These are phyloP conservation scores for Colletotrichum neosansevieriae DNA, from an alignment of 2,329 filamentous ascomycete species.

Conservation along the genomic window DNA sequence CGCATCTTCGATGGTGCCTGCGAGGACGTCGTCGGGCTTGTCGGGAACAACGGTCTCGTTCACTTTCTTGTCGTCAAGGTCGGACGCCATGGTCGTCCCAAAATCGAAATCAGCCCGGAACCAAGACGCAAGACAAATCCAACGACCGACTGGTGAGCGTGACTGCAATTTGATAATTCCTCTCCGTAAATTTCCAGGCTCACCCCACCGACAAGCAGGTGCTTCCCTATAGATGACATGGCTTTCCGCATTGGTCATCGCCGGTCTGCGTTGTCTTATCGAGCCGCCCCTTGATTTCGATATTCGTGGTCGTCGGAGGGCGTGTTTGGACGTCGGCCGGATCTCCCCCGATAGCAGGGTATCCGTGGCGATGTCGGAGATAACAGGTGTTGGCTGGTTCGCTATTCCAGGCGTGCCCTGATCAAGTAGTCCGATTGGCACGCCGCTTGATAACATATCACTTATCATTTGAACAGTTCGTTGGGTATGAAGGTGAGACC, in stretches of 20 bases:
- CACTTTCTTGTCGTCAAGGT: not conserved
- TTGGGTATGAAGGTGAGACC: too few relatives aligned
- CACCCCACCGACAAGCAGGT: not conserved
- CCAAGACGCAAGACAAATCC: too few relatives aligned
- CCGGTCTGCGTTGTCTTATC: not conserved
- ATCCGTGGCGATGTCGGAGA: constrained; percentile 20
- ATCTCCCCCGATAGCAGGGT: constrained; percentile 9
- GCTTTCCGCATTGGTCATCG: not conserved
- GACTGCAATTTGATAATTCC: too few relatives aligned
- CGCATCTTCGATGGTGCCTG: constrained; percentile 31
- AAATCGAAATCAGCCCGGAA: too few relatives aligned
- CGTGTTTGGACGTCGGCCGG: not conserved
- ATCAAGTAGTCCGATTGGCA: too few relatives aligned
- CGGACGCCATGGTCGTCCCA: not conserved
- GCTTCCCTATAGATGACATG: constrained; percentile 1
- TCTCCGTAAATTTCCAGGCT: not conserved
- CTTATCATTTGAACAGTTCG: too few relatives aligned
- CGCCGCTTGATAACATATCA: too few relatives aligned
- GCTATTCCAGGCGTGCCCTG: too few relatives aligned
- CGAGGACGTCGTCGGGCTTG: constrained; percentile 19
- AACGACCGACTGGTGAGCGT: too few relatives aligned
- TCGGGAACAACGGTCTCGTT: not conserved
- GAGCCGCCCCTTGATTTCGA: too few relatives aligned
- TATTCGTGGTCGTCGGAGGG: too few relatives aligned
- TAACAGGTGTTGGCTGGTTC: not conserved